Evolutionary conservation across 176 grass and related monocot genomes (phyloP).

Genomic region (Areca catechu): DNA sequence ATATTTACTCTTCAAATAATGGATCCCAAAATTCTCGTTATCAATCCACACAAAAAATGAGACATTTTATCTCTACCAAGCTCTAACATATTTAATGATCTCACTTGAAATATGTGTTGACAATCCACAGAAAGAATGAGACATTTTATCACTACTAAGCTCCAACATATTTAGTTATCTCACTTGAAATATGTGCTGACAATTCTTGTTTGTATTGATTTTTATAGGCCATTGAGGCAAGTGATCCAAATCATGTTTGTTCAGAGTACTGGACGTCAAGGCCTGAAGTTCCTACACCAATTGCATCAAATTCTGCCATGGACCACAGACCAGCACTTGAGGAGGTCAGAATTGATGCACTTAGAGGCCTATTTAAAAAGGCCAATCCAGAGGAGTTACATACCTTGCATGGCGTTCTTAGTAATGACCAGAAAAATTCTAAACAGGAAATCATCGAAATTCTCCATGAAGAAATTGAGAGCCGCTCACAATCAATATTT

Average conservation of each 20-base stretch:
- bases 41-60: too few species aligned
- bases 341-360: neutral
- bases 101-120: too few species aligned
- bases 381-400: constrained; percentile 55
- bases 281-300: neutral
- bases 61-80: too few species aligned
- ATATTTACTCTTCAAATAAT: too few species aligned
- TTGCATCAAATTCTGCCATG: neutral
- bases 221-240: constrained; percentile 49
- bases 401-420: constrained; percentile 42
- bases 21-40: too few species aligned
- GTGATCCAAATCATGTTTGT: constrained; percentile 43
- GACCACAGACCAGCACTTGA: neutral
- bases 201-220: neutral
- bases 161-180: too few species aligned
- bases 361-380: constrained; percentile 68
- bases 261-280: constrained; percentile 76
- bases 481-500: too few species aligned
- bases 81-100: too few species aligned
- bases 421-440: constrained; percentile 8
- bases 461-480: constrained; percentile 31
- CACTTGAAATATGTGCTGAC: too few species aligned
- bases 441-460: constrained; percentile 30
- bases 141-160: too few species aligned
- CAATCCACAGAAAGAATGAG: too few species aligned